Evolutionary conservation across 75 land plant species (phyloP), one percentile per base, ranked within the genome.

Genomic region (Larix kaempferi): DNA sequence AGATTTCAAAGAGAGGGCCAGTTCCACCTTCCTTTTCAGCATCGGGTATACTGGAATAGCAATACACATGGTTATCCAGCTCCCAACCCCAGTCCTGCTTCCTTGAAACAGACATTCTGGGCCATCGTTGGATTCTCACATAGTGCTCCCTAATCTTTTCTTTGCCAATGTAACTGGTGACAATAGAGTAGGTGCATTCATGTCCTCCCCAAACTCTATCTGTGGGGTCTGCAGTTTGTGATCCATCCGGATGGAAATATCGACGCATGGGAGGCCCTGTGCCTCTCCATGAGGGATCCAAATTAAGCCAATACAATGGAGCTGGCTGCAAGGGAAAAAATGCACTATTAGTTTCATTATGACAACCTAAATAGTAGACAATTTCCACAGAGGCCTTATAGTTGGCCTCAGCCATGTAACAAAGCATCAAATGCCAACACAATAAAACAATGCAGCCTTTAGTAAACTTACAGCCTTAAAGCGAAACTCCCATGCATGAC

Each of bases 131-230:
- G 33, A 92, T 86, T 76, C 94, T 90, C 74, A 92, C 94, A 81
- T 90, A 92, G 61, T 86, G 89, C 29, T 82, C 81, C 78, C 86
- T 83, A 55, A 89, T 86, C 35, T 54, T 75, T 19, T 84, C 85
- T 1, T 75, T 26, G 33, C 76, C 57, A 21, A 5, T 60, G 21
- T 0, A 21, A 39, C 84, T 80, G 19, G 89, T 83, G 8, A 92
- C 85, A 19, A 87, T 81, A 2, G 84, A 82, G 74, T 84, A 92
- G 59, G 84, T 80, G 77, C 86, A 83, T 55, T 89, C 94, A 75
- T 92, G 94, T 1, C 94, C 94, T 22, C 94, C 94, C 94, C 94
- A 92, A 8, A 90, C 90, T 66, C 49, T 54, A 75, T 92, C 94
- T 41, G 63, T 77, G 23, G 88, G 85, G 57, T 87, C 88, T 59